These are phyloP conservation scores for Crassisporium funariophilum DNA, from an alignment of 768 basidiomycete species.

Conservation along the genomic window DNA sequence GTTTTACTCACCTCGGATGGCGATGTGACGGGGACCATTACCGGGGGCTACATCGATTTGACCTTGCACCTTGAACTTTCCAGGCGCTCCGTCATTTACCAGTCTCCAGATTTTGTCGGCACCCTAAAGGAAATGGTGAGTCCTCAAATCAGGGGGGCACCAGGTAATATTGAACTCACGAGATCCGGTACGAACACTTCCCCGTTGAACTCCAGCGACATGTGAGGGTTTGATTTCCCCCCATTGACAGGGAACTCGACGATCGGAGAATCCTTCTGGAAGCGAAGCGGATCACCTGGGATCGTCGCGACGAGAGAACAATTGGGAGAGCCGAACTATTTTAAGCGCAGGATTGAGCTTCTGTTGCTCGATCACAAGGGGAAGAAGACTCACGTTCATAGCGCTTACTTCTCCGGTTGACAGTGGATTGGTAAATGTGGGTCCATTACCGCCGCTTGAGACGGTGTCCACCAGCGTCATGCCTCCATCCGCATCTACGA, in stretches of 20 bases:
- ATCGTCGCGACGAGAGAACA: constrained; percentile 36
- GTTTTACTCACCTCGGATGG: constrained; percentile 20
- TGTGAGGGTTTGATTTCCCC: constrained; percentile 58
- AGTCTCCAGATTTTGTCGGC: constrained; percentile 69
- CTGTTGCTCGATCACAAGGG: not conserved
- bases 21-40: constrained; percentile 54
- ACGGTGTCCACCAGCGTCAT: constrained; percentile 45
- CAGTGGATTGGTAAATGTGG: constrained; percentile 52
- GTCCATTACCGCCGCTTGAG: constrained; percentile 48
- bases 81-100: constrained; percentile 39
- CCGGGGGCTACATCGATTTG: constrained; percentile 52
- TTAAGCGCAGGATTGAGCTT: not conserved
- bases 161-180: constrained; percentile 30
- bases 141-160: not conserved
- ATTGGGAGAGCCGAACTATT: constrained; percentile 41
- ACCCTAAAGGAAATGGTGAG: constrained; percentile 40
- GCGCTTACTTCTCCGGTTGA: constrained; percentile 57
- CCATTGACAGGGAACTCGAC: constrained; percentile 52
- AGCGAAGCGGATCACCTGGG: constrained; percentile 40
- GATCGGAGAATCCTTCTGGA: constrained; percentile 35
- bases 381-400: constrained; percentile 46
- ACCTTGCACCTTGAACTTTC: constrained; percentile 55
- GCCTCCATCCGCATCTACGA: constrained; percentile 41
- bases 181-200: constrained; percentile 67
- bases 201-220: constrained; percentile 50